Base-by-base conservation (phyloP, 2,329 filamentous ascomycete genomes). In the Ploettnerulaceae sp. region DNA sequence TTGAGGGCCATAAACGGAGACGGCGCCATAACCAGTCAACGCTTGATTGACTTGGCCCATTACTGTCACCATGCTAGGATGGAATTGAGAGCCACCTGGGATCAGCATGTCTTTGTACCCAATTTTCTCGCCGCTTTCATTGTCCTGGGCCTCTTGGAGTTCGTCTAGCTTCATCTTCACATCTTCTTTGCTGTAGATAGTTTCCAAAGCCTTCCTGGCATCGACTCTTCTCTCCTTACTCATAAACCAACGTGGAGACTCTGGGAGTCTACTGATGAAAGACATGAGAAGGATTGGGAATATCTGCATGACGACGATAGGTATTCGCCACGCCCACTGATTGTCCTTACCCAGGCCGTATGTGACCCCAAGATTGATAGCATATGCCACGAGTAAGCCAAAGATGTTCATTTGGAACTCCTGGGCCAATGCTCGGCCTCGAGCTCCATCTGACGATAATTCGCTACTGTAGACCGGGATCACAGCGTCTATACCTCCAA, bases 341-440 rank as follows among this genome's bases (percentile, higher is more conserved):
- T 67, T 75, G 6, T 65, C 59, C 54, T 81, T 80, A 3, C 77
- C 76, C 3, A 81, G 66, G 1, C 61, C 59, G 5, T 72, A 62
- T 0, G 77, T 81, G 2, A 78, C 69, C 1, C 64, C 68, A 1
- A 81, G 64, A 53, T 82, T 82, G 60, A 81, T 73, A 0, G 67
- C 71, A 59, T 81, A 82, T 0, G 77, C 78, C 71, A 79, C 72
- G 48, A 80, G 69, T 2, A 83, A 61, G 0, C 79, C 77, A 46
- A 81, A 76, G 52, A 82, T 81, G 53, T 83, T 83, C 61, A 72
- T 74, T 59, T 82, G 78, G 56, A 82, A 82, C 55, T 82, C 77
- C 57, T 82, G 75, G 1, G 77, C 77, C 33, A 82, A 61, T 1
- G 78, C 76, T 54, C 73, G 74, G 5, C 79, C 78, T 34, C 78